Evolutionary conservation across 768 basidiomycete genomes (phyloP), one percentile per base, ranked within the genome.

Genomic region (Coprinopsis sp.): DNA sequence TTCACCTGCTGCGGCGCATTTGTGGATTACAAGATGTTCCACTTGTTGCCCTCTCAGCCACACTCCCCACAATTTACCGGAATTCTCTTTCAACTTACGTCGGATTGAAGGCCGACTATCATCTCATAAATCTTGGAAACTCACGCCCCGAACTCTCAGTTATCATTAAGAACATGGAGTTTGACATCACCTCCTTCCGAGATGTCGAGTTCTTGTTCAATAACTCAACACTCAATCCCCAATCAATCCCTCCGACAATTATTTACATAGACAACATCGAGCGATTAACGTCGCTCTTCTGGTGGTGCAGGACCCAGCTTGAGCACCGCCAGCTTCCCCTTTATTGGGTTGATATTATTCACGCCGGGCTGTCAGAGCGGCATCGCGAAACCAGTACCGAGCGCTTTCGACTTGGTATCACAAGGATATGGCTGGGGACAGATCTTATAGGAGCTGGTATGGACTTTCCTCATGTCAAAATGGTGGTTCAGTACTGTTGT

Each of bases 381-480:
- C 58, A 60, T 29, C 51, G 57, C 21, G 30, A 58, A 13, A 28
- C 40, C 16, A 42, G 43, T n/a, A 51, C 55, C 2, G 16, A 45
- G 1, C 51, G 46, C 16, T 60, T 60, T 39, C 36, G 42, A 2
- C 16, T 13, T 44, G 56, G 54, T 0, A 28, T 18, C 33, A 46
- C 51, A 5, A 29, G 33, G 11, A 56, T 60, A 14, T 46, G 54
- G 14, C 41, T 54, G 1, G 57, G 53, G 12, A 49, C 57, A 1
- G 52, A 56, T n/a, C 54, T 57, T 28, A 57, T 59, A n/a, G 54
- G 56, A 16, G 54, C 57, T 1, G 53, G 57, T 1, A 50, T 58
- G 45, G 54, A 56, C 37, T 56, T 58, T 33, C 38, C 42, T 10
- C 37, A 52, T 36, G 56, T 58, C 18, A 29, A 19, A 10, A 10